Evolutionary conservation across 2,329 filamentous ascomycete genomes (phyloP), one percentile per base, ranked within the genome.

Genomic region (Monilinia aucupariae): DNA sequence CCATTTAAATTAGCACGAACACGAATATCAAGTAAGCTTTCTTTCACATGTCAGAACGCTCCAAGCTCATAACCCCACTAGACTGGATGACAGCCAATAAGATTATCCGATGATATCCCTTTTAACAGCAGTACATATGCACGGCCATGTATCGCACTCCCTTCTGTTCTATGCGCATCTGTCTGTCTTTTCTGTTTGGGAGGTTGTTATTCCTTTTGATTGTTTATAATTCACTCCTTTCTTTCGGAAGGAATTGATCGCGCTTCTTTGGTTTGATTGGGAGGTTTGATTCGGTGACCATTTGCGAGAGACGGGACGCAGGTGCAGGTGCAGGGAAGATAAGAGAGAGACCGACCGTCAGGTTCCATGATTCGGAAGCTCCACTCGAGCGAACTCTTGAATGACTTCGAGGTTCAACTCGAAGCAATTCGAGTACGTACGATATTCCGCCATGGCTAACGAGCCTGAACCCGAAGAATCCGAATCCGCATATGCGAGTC

Each of bases 401-500:
- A 62, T 62, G 60, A 25, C 13, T 58, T 58, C 54, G 45, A 54
- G 34, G n/a, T 39, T 20, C 9, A 20, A 41, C 20, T 58, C 60
- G 47, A 58, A 48, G 43, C 34, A 50, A 58, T 62, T 58, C 45
- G 43, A 50, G 45, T 62, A 62, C 27, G 47, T 62, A 49, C 60
- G 34, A 49, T 58, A 62, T 58, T 50, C 43, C 20, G 43, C 60
- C 12, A 62, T 62, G 60, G 17, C 8, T 5, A 49, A 39, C 52
- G 52, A 50, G 17, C 34, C 45, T 10, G 52, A 58, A 49, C 13
- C 32, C 22, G 60, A 62, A 25, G 52, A 58, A 49, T 20, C 32
- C 22, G 60, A 62, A 25, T 56, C 30, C 13, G 51, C 45, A 50
- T 90, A 86, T 69, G 77, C 82, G 1, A 78, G 81, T 8, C 87